Conservation (phyloP, 2,329 filamentous ascomycete genomes). For the Stagonosporopsis cucurbitacearum region DNA sequence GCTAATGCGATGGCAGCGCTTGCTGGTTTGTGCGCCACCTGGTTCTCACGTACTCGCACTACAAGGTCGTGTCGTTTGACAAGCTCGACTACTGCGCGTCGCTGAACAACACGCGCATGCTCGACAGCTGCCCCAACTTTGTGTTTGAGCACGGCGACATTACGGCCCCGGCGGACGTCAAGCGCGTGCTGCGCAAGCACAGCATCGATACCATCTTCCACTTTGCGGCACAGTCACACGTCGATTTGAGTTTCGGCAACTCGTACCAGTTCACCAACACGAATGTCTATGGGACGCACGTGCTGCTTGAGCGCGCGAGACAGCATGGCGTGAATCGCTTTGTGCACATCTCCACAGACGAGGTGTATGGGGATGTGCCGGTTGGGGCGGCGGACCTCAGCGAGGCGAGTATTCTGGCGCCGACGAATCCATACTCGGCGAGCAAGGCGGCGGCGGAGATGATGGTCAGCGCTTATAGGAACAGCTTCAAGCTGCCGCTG, state of each 20-base stretch:
- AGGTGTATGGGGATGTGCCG: slow-evolving; percentile 82
- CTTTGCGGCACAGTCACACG: slow-evolving; percentile 85
- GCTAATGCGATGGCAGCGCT: slow-evolving; percentile 60
- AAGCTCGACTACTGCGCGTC: slow-evolving; percentile 85
- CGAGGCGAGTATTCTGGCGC: slow-evolving; percentile 76
- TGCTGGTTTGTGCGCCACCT: slow-evolving; percentile 85
- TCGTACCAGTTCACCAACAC: slow-evolving; percentile 81
- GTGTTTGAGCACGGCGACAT: slow-evolving; percentile 81
- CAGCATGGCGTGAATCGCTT: slow-evolving; percentile 74
- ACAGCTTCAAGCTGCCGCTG: slow-evolving; percentile 79
- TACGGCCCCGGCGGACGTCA: slow-evolving; percentile 72
- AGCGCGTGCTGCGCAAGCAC: slow-evolving; percentile 72
- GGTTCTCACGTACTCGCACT: slow-evolving; percentile 74
- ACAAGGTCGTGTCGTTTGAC: slow-evolving; percentile 83
- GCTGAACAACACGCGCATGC: slow-evolving; percentile 76
- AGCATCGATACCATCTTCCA: slow-evolving; percentile 82
- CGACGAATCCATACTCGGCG: slow-evolving; percentile 82
- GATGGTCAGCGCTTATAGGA: slow-evolving; percentile 85
- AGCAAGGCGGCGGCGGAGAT: slow-evolving; percentile 84
- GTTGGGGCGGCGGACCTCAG: slow-evolving; percentile 73
- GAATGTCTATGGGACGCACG: slow-evolving; percentile 85
- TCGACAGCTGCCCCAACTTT: slow-evolving; percentile 74
- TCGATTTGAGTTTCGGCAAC: slow-evolving; percentile 82
- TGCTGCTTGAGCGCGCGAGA: slow-evolving; percentile 77
- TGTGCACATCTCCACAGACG: slow-evolving; percentile 83